These are phyloP conservation scores for Beauveria australis DNA, from an alignment of 2,329 filamentous ascomycete genomes.

Conservation along the genomic window DNA sequence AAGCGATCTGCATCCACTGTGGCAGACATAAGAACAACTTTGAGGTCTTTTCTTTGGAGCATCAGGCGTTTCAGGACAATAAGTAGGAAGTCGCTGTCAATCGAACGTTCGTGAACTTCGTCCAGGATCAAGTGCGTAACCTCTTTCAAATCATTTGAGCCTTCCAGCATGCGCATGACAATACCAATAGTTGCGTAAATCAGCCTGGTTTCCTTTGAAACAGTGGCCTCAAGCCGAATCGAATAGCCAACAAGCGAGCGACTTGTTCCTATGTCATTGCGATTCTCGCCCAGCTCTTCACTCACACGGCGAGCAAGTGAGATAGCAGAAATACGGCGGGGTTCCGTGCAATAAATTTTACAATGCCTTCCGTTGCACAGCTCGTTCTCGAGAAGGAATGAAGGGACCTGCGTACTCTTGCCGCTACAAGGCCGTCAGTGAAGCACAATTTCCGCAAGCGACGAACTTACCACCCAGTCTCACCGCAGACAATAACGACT, in stretches of 20 bases:
- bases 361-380: constrained; percentile 71
- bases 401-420: constrained; percentile 95
- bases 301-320: constrained; percentile 89
- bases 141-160: constrained; percentile 74
- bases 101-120: constrained; percentile 92
- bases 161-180: constrained; percentile 96
- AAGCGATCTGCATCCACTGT: constrained; percentile 91
- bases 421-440: constrained; percentile 42
- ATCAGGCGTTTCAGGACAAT: constrained; percentile 85
- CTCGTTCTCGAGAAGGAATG: constrained; percentile 86
- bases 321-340: constrained; percentile 89
- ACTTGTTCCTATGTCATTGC: constrained; percentile 70
- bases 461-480: constrained; percentile 67
- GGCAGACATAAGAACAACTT: constrained; percentile 94
- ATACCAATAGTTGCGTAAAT: constrained; percentile 89
- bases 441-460: not conserved
- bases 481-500: constrained; percentile 88
- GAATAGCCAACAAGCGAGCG: constrained; percentile 89
- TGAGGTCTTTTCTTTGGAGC: constrained; percentile 68
- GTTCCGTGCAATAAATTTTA: constrained; percentile 94
- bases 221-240: constrained; percentile 85
- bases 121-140: constrained; percentile 94
- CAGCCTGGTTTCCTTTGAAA: constrained; percentile 70
- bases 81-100: constrained; percentile 92
- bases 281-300: constrained; percentile 83